Evolutionary conservation across 495 filamentous ascomycete genomes (phyloP), one percentile per base, ranked within the genome.

Genomic region (Penicillium manginii): DNA sequence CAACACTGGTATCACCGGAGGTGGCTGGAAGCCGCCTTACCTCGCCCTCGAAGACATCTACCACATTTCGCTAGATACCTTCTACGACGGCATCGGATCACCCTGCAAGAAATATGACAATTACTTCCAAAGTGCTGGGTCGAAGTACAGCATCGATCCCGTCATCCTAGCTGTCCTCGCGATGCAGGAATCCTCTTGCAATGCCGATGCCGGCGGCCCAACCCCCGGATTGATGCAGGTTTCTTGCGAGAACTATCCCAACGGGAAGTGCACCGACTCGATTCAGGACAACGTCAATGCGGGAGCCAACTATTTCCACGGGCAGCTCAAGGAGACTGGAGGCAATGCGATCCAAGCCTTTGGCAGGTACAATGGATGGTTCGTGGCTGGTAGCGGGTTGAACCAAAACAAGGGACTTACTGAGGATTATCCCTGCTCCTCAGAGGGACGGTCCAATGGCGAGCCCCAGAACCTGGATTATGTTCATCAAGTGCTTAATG

Each of bases 161-260:
- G 67, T 67, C 26, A 68, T 75, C 49, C 54, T 75, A 12, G 71
- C 72, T 37, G 65, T 69, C 21, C 66, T 75, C 32, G 68, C 72
- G 11, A 75, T 74, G 69, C 71, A 73, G 55, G 72, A 73, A 54
- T 73, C 71, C 4, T 72, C 66, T 17, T 74, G 71, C 64, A 67
- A 73, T 35, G 70, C 70, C 26, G 31, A 65, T 39, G 72, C 71
- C 19, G 68, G 72, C 15, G 68, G 68, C 0, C 61, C 65, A 2
- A 74, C 72, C 4, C 72, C 72, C 0, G 72, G 72, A 6, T 58
- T 73, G 32, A 74, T 74, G 72, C 72, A 74, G 53, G 71, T 73
- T 3, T 66, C 68, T 14, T 73, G 71, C 45, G 68, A 60, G 26
- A 74, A 74, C 48, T 74, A 73, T 48, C 71, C 68, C 11, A 65